Evolutionary conservation across 306 rosid genomes (phyloP).

Genomic region (Prosopis cineraria): DNA sequence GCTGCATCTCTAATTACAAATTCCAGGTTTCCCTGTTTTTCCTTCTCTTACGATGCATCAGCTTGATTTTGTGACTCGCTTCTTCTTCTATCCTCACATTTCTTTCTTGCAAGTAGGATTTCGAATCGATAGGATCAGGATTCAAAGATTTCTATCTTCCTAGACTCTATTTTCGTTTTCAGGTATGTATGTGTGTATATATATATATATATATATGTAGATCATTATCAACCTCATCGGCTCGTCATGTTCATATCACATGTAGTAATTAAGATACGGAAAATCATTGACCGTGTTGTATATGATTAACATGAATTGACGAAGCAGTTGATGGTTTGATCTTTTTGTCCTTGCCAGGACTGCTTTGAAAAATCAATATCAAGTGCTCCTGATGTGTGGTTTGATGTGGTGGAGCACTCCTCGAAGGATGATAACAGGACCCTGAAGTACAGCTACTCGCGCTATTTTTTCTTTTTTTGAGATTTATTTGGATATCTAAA

Average conservation of each 20-base stretch:
- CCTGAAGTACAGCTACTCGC: neutral
- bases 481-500: neutral
- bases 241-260: too few species aligned
- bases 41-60: neutral
- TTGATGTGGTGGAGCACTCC: constrained; percentile 89
- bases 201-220: too few species aligned
- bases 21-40: neutral
- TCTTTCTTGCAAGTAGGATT: neutral
- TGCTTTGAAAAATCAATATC: constrained; percentile 91
- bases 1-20: neutral
- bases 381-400: constrained; percentile 96
- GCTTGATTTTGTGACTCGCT: too few species aligned
- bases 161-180: neutral
- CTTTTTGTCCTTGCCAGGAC: constrained; percentile 51
- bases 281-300: too few species aligned
- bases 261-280: too few species aligned
- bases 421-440: constrained; percentile 91
- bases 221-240: too few species aligned
- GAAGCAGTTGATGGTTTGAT: neutral
- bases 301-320: too few species aligned
- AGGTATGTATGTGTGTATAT: too few species aligned
- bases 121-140: neutral
- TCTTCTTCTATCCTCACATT: too few species aligned
- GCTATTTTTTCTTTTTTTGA: too few species aligned
- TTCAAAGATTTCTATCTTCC: neutral